Evolutionary conservation across 2,329 filamentous ascomycete species (phyloP), one percentile per base, ranked within the genome.

Genomic region (Colletotrichum echinochloae): DNA sequence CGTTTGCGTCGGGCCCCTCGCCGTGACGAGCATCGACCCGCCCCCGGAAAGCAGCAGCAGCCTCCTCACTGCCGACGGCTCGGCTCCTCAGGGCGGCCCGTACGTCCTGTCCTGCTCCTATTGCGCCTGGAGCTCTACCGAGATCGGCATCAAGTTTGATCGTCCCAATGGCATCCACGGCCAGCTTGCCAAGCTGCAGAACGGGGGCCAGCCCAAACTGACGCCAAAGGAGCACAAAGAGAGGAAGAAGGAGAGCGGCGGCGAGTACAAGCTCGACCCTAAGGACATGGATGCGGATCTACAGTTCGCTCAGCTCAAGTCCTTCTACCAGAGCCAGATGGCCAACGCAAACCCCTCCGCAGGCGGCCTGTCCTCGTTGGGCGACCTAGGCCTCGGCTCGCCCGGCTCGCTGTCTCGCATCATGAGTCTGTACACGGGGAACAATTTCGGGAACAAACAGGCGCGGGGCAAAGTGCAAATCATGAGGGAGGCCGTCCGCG

Each of bases 91-190:
- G 30, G 71, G 76, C 6, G 84, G 83, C 2, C 91, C 92, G 0
- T 98, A 91, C 81, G 90, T 95, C 41, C 86, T 99, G 51, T 89
- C 91, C 46, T 99, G 96, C 83, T 90, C 91, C 61, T 97, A 97
- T 81, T 99, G 96, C 83, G 91, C 93, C 80, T 99, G 96, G 96
- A 94, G 90, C 73, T 95, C 94, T 1, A 87, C 92, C 62, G 96
- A 99, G 78, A 93, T 97, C 51, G 94, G 92, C 46, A 91, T 99
- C 79, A 90, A 93, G 76, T 97, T 99, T 78, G 94, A 95, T 76
- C 95, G 95, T 75, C 90, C 93, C 12, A 96, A 93, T 70, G 94
- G 94, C 72, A 94, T 99, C 72, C 91, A 93, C 74, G 86, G 88
- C 35, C 96, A 99, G 79, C 84, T 97, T 11, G 83, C 91, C 46